Evolutionary conservation across 176 grass and related monocot genomes (phyloP).

Genomic region (Secale cereale): DNA sequence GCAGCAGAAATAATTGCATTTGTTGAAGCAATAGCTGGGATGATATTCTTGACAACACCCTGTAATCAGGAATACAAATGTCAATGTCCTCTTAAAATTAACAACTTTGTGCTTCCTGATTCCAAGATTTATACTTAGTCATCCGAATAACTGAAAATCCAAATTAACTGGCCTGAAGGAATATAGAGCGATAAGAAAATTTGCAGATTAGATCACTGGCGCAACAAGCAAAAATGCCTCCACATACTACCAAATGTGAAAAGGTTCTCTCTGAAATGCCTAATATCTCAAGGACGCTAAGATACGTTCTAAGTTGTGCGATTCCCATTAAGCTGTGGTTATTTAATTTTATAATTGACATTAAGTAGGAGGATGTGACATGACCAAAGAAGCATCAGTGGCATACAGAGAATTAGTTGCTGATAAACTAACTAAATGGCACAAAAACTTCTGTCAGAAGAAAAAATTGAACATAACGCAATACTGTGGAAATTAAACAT

Average conservation of each 20-base stretch:
- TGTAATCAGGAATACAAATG: slow-evolving; percentile 32
- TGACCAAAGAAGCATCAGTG: neutral
- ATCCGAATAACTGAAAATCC: neutral
- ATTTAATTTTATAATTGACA: neutral
- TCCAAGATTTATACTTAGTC: neutral
- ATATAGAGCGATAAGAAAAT: neutral
- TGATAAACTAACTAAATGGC: neutral
- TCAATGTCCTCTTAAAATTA: slow-evolving; percentile 12
- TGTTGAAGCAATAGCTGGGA: slow-evolving; percentile 97
- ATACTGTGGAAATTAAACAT: neutral
- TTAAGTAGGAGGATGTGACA: neutral
- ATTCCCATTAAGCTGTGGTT: neutral
- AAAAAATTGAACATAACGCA: neutral
- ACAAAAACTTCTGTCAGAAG: neutral
- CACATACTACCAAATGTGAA: neutral
- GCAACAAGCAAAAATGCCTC: neutral
- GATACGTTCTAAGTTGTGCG: neutral
- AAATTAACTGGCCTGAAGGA: neutral
- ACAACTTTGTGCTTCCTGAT: neutral
- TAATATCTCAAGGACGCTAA: neutral
- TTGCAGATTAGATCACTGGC: neutral
- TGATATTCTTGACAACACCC: slow-evolving; percentile 99
- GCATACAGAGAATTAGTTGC: neutral
- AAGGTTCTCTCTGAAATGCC: neutral
- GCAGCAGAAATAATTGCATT: slow-evolving; percentile 97